Conservation (phyloP, 495 filamentous ascomycete genomes). For the Penicillium waksmanii region DNA sequence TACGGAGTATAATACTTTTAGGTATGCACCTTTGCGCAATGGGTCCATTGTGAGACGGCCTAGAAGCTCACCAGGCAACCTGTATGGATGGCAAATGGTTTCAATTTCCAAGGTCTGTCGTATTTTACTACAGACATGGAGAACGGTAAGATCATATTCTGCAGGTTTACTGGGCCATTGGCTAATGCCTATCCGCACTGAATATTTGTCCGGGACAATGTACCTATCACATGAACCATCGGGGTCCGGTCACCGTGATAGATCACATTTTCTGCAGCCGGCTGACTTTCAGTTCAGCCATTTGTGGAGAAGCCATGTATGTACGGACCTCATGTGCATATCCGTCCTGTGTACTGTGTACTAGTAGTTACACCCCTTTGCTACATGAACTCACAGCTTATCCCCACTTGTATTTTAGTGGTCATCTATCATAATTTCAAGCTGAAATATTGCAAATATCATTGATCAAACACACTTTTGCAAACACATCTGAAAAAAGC, state of each 20-base stretch:
- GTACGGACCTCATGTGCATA: background rate
- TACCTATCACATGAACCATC: background rate
- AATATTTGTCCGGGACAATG: background rate
- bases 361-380: too few relatives aligned
- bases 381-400: too few relatives aligned
- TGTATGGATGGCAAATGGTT: background rate
- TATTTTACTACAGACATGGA: background rate
- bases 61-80: background rate
- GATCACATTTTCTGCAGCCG: slow-evolving; percentile 8
- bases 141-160: background rate
- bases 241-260: background rate
- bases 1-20: too few relatives aligned
- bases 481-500: too few relatives aligned
- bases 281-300: slow-evolving; percentile 9
- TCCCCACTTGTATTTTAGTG: too few relatives aligned
- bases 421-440: too few relatives aligned
- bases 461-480: too few relatives aligned
- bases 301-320: slow-evolving; percentile 10
- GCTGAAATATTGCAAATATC: too few relatives aligned
- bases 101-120: background rate
- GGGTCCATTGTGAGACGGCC: background rate
- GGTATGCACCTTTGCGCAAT: too few relatives aligned
- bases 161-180: background rate
- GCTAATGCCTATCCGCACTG: background rate
- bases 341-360: background rate